Evolutionary conservation across 176 grass and related monocot genomes (phyloP), one percentile per base, ranked within the genome.

Genomic region (Aegilops tauschii): DNA sequence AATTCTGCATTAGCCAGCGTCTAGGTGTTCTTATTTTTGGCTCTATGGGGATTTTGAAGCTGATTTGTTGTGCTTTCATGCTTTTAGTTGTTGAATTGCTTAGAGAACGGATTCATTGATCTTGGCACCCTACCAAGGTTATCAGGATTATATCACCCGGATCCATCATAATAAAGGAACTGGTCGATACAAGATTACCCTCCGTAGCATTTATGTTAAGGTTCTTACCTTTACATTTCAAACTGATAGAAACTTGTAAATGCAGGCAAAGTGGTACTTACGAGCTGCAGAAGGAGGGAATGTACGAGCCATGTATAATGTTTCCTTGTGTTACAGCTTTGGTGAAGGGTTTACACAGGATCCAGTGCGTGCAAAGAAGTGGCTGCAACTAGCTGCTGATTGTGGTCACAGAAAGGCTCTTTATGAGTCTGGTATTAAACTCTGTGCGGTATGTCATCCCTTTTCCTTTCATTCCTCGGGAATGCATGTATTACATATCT

Each of bases 231-330:
- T 73, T 50, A 44, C 77, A 10, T 14, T 66, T 61, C 69, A 37
- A 72, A 79, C 79, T 92, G 29, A 93, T 8, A 79, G 18, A 74
- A 37, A 16, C 31, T 50, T 89, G 49, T 66, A 47, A 82, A 66
- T 88, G 84, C 83, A 95, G 93, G 90, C 90, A 74, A 95, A 90
- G 62, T 95, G 90, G 93, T 95, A 95, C 54, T 70, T 92, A 37
- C 88, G 66, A 88, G 88, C 93, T 79, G 93, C 93, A 69, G 90
- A 92, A 80, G 90, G 90, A 79, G 93, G 90, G 36, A 92, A 92
- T 70, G 25, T 88, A 23, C 83, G 93, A 28, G 93, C 90, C 54
- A 95, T 95, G 93, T 95, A 95, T 88, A 95, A 95, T 36, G 80
- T 87, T 88, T 92, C 90, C 63, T 84, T 95, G 65, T 95, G 93